Conservation (phyloP, 1,139 yeast species). For the Suhomyces yuchorum region DNA sequence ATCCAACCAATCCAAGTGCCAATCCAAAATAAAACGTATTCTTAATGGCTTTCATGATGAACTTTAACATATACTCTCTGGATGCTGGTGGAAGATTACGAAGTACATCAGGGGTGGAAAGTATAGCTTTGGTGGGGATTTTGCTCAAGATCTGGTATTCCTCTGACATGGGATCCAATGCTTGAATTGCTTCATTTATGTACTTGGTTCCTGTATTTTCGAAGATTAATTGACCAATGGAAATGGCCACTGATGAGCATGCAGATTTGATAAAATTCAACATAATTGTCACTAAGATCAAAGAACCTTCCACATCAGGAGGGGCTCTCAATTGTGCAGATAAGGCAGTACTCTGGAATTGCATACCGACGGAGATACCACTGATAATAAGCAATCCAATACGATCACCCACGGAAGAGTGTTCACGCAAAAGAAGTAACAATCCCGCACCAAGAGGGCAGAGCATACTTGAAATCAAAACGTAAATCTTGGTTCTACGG, state of each 20-base stretch:
- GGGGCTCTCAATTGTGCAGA: conserved; percentile 61
- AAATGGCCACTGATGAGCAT: conserved; percentile 53
- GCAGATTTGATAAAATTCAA: conserved; percentile 48
- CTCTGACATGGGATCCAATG: conserved; percentile 19
- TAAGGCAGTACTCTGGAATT: conserved; percentile 54
- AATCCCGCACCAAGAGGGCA: conserved; percentile 58
- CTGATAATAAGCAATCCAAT: conserved; percentile 57
- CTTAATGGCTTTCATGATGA: conserved; percentile 40
- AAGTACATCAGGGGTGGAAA: conserved; percentile 34
- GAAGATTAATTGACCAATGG: conserved; percentile 51
- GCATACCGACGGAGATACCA: conserved; percentile 58
- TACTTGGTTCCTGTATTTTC: conserved; percentile 30
- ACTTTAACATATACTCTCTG: conserved; percentile 27
- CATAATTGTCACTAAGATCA: conserved; percentile 52
- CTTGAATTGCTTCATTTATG: conserved; percentile 20
- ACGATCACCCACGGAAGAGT: conserved; percentile 37
- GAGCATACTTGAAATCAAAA: conserved; percentile 44
- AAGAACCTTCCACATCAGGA: conserved; percentile 47
- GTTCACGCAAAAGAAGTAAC: conserved; percentile 39
- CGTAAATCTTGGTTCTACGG: conserved; percentile 50
- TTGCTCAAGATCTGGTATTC: conserved; percentile 21
- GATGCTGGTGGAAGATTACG: conserved; percentile 27
- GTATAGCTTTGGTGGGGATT: conserved; percentile 24
- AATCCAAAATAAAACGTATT: conserved; percentile 45
- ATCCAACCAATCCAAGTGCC: conserved; percentile 32